These are phyloP conservation scores for Arthrobotrys musiformis DNA, from an alignment of 2,329 filamentous ascomycete genomes.

Conservation along the genomic window DNA sequence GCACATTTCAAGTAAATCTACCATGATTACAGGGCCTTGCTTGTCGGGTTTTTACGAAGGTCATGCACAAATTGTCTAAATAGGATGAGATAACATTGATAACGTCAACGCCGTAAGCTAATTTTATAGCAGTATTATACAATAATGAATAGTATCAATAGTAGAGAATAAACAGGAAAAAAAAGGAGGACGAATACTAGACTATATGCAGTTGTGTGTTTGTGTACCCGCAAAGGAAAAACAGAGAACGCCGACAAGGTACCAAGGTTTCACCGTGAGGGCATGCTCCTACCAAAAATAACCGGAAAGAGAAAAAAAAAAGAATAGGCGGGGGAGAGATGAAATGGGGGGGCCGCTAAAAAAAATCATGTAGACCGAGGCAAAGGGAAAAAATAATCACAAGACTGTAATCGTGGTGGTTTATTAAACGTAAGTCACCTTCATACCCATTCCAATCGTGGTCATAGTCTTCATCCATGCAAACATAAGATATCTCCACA, in stretches of 20 bases:
- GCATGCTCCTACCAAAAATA: slow-evolving; percentile 18
- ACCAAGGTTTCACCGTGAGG: slow-evolving; percentile 10
- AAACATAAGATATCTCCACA: slow-evolving; percentile 74
- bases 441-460: slow-evolving; percentile 95
- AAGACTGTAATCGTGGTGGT: background rate
- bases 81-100: background rate
- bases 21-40: no score
- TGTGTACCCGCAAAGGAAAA: background rate
- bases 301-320: background rate
- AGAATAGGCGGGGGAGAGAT: background rate
- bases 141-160: slow-evolving; percentile 11
- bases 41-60: no score
- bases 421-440: slow-evolving; percentile 88
- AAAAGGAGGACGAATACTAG: background rate
- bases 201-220: slow-evolving; percentile 1
- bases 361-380: slow-evolving; percentile 7
- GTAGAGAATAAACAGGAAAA: background rate
- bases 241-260: slow-evolving; percentile 7
- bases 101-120: slow-evolving; percentile 1
- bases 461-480: slow-evolving; percentile 83
- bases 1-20: no score
- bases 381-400: slow-evolving; percentile 10
- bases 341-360: slow-evolving; percentile 9
- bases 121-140: slow-evolving; percentile 21
- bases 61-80: background rate